Evolutionary conservation across 75 land plant species (phyloP), one percentile per base, ranked within the genome.

Genomic region (Picea sitchensis): DNA sequence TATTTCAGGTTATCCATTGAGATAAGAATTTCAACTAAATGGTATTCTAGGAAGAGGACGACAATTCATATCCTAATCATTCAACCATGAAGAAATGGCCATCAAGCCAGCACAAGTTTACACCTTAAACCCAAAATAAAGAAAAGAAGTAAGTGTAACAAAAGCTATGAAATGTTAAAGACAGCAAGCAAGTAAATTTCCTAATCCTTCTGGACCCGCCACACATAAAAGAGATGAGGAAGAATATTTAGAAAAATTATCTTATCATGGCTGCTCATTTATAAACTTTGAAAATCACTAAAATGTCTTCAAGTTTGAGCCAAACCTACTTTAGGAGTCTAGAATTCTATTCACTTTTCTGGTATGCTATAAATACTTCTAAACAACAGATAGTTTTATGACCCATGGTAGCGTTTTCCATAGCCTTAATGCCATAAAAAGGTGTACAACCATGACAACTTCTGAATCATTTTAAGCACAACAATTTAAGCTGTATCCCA

Each of bases 211-310:
- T 65, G 14, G 67, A 31, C 30, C 30, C 9, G 32, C 32, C 67
- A 65, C 15, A 65, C 30, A 65, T 31, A 31, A 65, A 30, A 31
- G 32, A 65, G 15, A 65, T 31, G 3, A 65, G 1, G 13, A 65
- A 65, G 26, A 72, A 72, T 41, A 44, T 47, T 72, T 44, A 34
- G 26, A 20, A 72, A 72, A 44, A n/a, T 14, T n/a, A 72, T 72
- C 38, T 47, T 47, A 41, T 14, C 15, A 17, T 44, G 5, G 13
- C 8, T 41, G 47, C 20, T 72, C 17, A 4, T 72, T 72, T 3
- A 14, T 72, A 21, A 72, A 44, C 1, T 44, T 5, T 17, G 34
- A 20, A 20, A 34, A 38, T 41, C 56, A 38, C 41, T 44, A 32
- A 41, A 20, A 72, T 72, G 51, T 26, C 26, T 30, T 65, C 67